Base-by-base conservation (phyloP, 148 eudicot genomes). In the Salicornia ramosissima region DNA sequence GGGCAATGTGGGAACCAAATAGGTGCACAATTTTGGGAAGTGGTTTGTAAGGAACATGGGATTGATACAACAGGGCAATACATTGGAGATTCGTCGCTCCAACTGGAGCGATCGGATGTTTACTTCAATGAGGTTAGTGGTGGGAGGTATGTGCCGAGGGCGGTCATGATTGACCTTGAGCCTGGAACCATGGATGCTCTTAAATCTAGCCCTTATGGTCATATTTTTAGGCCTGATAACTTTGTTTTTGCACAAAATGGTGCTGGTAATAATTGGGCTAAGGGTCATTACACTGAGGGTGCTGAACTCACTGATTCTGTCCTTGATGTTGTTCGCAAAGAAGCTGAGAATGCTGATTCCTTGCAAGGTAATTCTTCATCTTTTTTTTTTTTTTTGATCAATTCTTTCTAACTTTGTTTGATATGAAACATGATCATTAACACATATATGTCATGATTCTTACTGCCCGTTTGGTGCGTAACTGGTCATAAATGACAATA, bases 11-110 rank as follows among this genome's bases (percentile, higher is more conserved):
- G 79, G 2, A 76, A 76, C 80, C 93, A 86, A 25, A 84, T 86
- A 11, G 90, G 93, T 1, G 86, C 81, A 36, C 86, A 86, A 73
- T 88, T 88, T 46, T 88, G 93, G 93, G 90, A 84, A 68, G 86
- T 86, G 6, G 82, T 88, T 24, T 88, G 93, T 61, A 77, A 70
- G 5, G 93, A 86, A 54, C 93, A 86, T 60, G 93, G 90, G 34
- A 86, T 86, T 51, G 88, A 88, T 33, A 68, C 68, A 16, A 47
- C 81, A 5, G 93, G 92, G 16, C 76, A 54, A 25, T 82, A 80
- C 68, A 25, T 33, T 3, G 86, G 85, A 0, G 71, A 70, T 0
- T 68, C 83, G 3, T 65, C 64, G 0, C 46, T 75, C 0, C 88
- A 88, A 58, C 78, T 86, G 1, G 93, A 88, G 65, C 75, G 93